Base-by-base conservation (phyloP, 805 yeast species). In the Spathaspora arborariae region DNA sequence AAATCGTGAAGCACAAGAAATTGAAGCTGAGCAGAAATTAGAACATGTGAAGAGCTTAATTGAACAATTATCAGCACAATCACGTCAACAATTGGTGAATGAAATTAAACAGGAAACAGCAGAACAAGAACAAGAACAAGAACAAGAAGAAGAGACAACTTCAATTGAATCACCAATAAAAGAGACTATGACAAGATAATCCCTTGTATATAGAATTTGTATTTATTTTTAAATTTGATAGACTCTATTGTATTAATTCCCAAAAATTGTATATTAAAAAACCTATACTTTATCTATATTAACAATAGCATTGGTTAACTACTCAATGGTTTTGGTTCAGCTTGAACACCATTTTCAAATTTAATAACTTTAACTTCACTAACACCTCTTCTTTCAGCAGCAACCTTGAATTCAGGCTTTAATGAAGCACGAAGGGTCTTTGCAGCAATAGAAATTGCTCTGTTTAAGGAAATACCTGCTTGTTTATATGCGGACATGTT, bases 371-470 rank as follows among this genome's bases (percentile, higher is more conserved):
- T 81, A 58, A 82, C 86, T 63, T 92, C 98, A 53, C 86, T 70
- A 61, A 69, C 55, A 57, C 84, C 84, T 77, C 95, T 87, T 67
- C 77, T 80, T 61, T 81, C 80, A 56, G 85, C 85, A 51, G 75
- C 79, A 53, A 80, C 85, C 68, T 85, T 87, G 64, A 81, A 68
- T 62, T 91, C 96, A 54, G 90, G 82, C 78, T 92, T 92, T 67
- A 92, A 81, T 44, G 97, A 84, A 60, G 78, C 76, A 76, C 97
- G 89, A 58, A 89, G 81, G 52, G 96, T 80, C 67, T 82, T 82
- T 63, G 97, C 96, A 63, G 97, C 88, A 64, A 92, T 79, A 56
- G 96, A 81, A 69, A 91, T 78, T 73, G 92, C 92, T 69, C 84
- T 87, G 85, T 88, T 88, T 76, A 85, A 82, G 56, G 75, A 64